Evolutionary conservation across 345 rosid genomes (phyloP).

Genomic region (Arabidopsis arenosa): DNA sequence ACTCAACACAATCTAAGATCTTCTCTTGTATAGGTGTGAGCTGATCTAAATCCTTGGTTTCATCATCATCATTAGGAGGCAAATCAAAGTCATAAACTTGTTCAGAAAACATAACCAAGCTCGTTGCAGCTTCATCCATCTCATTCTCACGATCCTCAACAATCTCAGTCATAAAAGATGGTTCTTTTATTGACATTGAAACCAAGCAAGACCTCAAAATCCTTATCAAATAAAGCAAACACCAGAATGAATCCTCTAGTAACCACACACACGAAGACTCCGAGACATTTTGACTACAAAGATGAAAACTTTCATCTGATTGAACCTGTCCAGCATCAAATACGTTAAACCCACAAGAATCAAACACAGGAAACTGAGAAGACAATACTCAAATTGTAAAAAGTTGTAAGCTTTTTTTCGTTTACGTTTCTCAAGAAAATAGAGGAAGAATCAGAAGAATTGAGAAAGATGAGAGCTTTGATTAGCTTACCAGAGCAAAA

Average conservation of each 20-base stretch:
- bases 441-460: not conserved
- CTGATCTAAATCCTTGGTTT: conserved; percentile 3
- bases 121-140: conserved; percentile 36
- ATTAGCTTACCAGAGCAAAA: conserved; percentile 31
- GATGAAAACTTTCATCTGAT: no score
- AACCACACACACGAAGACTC: no score
- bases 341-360: not conserved
- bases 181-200: not conserved
- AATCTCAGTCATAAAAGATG: conserved; percentile 24
- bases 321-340: not conserved
- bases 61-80: not conserved
- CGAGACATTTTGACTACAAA: no score
- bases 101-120: conserved; percentile 34
- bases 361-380: not conserved
- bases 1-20: conserved; percentile 17
- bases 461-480: not conserved
- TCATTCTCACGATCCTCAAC: conserved; percentile 30
- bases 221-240: not conserved
- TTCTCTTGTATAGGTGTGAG: not conserved
- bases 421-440: not conserved
- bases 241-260: no score
- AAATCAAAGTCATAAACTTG: conserved; percentile 7
- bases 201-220: not conserved
- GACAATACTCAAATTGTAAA: not conserved
- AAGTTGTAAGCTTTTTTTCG: not conserved